Conservation (phyloP, 768 basidiomycete genomes). For the Tricholoma terreum region DNA sequence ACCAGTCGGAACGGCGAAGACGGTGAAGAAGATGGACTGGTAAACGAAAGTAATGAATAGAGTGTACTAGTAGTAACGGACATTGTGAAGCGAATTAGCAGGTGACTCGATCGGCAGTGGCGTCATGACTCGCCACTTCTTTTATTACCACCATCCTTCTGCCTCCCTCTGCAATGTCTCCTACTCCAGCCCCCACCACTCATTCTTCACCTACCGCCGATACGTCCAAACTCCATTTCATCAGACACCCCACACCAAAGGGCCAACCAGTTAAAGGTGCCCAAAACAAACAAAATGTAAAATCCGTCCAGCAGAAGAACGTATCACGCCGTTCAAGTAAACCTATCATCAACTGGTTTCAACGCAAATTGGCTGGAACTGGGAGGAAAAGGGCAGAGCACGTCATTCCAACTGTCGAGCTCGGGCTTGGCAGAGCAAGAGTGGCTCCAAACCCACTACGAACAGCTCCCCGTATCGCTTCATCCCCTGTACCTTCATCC, state of each 20-base stretch:
- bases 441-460: constrained; percentile 28
- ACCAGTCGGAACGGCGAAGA: constrained; percentile 43
- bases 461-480: constrained; percentile 38
- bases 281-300: constrained; percentile 19
- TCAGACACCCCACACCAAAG: constrained; percentile 21
- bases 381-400: constrained; percentile 53
- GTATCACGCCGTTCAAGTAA: constrained; percentile 69
- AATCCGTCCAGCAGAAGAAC: constrained; percentile 54
- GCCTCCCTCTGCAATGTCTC: constrained; percentile 4
- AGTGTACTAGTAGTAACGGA: not conserved
- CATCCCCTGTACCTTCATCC: constrained; percentile 40
- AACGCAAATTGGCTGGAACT: constrained; percentile 77
- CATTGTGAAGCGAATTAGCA: too few relatives aligned
- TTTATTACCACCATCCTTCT: not conserved
- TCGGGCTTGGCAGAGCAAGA: constrained; percentile 31
- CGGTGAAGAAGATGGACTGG: constrained; percentile 69
- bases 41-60: constrained; percentile 31
- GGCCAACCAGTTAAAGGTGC: constrained; percentile 13
- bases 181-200: constrained; percentile 1
- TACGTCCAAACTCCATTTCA: constrained; percentile 15
- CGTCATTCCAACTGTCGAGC: constrained; percentile 28
- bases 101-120: not conserved
- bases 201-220: constrained; percentile 5
- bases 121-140: not conserved
- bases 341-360: constrained; percentile 88